A percentile compares a stretch with the other conserved stretches of the same genome.
Conservation (phyloP, 1,284 basidiomycete species). For the Garcileccinum viscosum region DNA sequence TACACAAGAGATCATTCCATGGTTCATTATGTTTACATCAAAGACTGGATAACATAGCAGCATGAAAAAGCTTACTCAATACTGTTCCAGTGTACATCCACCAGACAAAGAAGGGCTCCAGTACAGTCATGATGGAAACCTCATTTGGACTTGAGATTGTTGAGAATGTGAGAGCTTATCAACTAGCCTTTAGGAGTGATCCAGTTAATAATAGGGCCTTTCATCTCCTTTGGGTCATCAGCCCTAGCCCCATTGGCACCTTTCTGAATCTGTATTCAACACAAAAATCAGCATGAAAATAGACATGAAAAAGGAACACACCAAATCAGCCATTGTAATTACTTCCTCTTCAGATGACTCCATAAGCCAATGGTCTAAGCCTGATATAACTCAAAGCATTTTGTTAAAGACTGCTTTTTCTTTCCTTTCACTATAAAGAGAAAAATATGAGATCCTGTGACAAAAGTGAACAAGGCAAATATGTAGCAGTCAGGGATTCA, state of each 20-base stretch:
- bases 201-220: neutral
- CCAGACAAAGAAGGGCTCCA: neutral
- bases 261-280: neutral
- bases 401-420: neutral
- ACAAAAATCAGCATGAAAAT: neutral
- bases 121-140: neutral
- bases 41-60: neutral
- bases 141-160: neutral
- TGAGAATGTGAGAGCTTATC: neutral
- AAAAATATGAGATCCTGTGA: too few species aligned
- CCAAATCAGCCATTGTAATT: neutral
- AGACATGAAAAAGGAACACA: neutral
- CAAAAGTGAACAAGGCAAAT: neutral
- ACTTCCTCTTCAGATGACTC: neutral
- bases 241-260: neutral
- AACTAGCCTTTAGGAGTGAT: neutral
- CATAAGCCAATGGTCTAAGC: neutral
- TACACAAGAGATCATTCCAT: neutral
- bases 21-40: neutral
- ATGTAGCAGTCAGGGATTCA: neutral
- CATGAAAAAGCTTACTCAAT: neutral
- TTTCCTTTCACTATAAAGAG: neutral
- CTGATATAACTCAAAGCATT: neutral
- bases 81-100: neutral
- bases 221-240: neutral